A percentile compares a stretch with the other conserved stretches of the same genome.
phyloP scores from a whole-genome alignment of 1,139 yeast species.

The Yamadazyma triangularis region DNA sequence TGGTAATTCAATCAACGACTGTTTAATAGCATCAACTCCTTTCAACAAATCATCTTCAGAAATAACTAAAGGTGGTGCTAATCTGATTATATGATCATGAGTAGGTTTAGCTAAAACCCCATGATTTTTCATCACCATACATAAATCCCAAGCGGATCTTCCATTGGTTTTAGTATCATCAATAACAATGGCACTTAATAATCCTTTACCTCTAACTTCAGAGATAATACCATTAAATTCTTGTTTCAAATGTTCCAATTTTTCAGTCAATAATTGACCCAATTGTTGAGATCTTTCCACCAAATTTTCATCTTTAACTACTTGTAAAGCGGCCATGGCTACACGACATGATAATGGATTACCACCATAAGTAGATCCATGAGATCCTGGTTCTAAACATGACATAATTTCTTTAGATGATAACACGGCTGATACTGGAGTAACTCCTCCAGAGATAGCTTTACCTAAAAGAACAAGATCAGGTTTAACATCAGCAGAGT shows the following conservation, averaged over 20 bases:
- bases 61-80: conserved; percentile 94
- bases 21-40: conserved; percentile 72
- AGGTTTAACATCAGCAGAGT: conserved; percentile 73
- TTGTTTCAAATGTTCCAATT: conserved; percentile 57
- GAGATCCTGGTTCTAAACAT: conserved; percentile 91
- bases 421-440: conserved; percentile 88
- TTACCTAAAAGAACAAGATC: conserved; percentile 87
- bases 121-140: conserved; percentile 79
- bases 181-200: conserved; percentile 86
- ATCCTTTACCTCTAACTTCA: conserved; percentile 91
- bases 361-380: conserved; percentile 98
- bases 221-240: conserved; percentile 70
- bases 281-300: conserved; percentile 71
- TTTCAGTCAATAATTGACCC: conserved; percentile 67
- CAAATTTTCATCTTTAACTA: conserved; percentile 80
- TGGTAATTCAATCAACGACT: conserved; percentile 58
- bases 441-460: conserved; percentile 93
- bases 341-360: conserved; percentile 94
- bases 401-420: conserved; percentile 87
- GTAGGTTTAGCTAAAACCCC: conserved; percentile 97
- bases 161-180: conserved; percentile 83
- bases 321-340: conserved; percentile 91
- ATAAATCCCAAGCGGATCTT: conserved; percentile 93
- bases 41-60: conserved; percentile 78
- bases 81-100: conserved; percentile 90